Percentiles rank a stretch among this genome's conserved stretches.
Conservation (phyloP, 805 yeast species). For the Hanseniaspora clermontiae region DNA sequence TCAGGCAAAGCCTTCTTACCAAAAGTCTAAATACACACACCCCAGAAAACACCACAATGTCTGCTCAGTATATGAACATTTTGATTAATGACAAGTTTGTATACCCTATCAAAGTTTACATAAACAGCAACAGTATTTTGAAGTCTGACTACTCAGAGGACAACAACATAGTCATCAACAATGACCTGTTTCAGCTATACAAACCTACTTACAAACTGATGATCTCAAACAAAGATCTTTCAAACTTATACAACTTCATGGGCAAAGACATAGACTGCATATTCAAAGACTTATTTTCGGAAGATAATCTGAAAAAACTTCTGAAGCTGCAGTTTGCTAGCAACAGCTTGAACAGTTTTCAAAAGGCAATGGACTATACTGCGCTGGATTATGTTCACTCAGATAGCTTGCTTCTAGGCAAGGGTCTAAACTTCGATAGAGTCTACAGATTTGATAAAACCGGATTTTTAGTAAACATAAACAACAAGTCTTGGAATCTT, state of each 20-base stretch:
- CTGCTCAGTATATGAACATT: slow-evolving; percentile 25
- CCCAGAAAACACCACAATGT: slow-evolving; percentile 9
- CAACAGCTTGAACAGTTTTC: neutral
- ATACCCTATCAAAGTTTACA: neutral
- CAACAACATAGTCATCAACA: slow-evolving; percentile 9
- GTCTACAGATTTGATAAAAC: neutral
- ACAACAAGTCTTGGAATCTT: neutral
- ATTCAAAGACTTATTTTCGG: neutral
- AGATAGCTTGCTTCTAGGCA: neutral
- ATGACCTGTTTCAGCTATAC: slow-evolving; percentile 2
- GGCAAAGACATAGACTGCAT: neutral
- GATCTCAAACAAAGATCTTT: slow-evolving; percentile 2
- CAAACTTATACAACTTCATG: neutral
- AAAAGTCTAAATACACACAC: neutral
- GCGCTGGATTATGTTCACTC: neutral
- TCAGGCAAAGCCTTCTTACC: too few species aligned
- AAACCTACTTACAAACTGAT: slow-evolving; percentile 6
- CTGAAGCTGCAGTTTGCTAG: neutral
- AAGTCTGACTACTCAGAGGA: neutral
- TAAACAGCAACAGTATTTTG: slow-evolving; percentile 3
- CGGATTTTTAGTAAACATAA: neutral
- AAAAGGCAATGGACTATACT: neutral
- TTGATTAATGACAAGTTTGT: slow-evolving; percentile 20
- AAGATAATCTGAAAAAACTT: neutral
- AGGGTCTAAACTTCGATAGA: neutral